Evolutionary conservation across 805 yeast genomes (phyloP), one percentile per base, ranked within the genome.

Genomic region (Spathaspora boniae): DNA sequence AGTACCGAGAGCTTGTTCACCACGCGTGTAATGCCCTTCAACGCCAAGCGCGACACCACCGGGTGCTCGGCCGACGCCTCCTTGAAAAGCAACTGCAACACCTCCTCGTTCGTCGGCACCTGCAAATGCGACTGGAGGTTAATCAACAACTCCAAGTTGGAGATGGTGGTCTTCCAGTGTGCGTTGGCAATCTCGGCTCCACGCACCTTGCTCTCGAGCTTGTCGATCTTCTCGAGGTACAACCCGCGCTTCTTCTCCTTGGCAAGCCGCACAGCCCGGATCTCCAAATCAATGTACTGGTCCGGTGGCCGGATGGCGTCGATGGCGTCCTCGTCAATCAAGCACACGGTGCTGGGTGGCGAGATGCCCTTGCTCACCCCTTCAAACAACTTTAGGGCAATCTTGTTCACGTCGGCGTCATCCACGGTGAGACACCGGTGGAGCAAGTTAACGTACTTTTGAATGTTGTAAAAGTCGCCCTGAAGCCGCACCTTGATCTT

Each of bases 21-120:
- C 4, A 80, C 44, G n/a, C 73, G 68, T 2, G 80, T 65, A 20
- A 83, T 51, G 14, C 87, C 82, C 34, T 74, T 76, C 40, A 80
- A 58, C 14, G 84, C 80, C 24, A 76, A 54, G 37, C 78, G 70
- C 2, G 85, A 66, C 29, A 86, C 59, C 2, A 71, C 58, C 0
- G 96, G 95, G 54, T 86, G 94, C 16, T 76, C 76, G n/a, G 74
- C 69, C 9, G 68, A 58, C 1, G 83, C 70, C 22, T 67, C 65
- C 2, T 62, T 58, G 6, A 73, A 65, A 21, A 84, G 58, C 2
- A 72, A 47, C 22, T 54, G 54, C 8, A 80, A 45, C 1, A 72
- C 63, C 1, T 61, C 62, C 3, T 56, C 49, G 33, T 66, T 63
- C 0, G 72, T 55, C 3, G 65, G 57, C 6, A 72, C 57, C 43